Evolutionary conservation across 2,329 filamentous ascomycete species (phyloP).

Genomic region (Periconia macrospinosa): DNA sequence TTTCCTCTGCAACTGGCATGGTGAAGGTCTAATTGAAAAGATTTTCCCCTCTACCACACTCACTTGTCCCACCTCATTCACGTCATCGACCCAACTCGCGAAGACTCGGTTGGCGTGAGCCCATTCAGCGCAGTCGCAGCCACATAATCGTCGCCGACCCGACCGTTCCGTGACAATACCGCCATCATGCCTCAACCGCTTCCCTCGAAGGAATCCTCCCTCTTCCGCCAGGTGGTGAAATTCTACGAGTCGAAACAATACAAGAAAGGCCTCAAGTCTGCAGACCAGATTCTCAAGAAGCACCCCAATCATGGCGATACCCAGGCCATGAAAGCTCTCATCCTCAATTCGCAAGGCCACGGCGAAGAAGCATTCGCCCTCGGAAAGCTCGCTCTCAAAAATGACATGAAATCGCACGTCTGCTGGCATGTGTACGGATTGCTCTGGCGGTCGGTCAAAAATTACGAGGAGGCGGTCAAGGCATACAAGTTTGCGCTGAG

Average conservation of each 20-base stretch:
- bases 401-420: slow-evolving; percentile 98
- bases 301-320: slow-evolving; percentile 96
- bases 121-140: neutral
- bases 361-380: slow-evolving; percentile 91
- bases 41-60: slow-evolving; percentile 9
- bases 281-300: slow-evolving; percentile 95
- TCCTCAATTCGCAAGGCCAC: slow-evolving; percentile 90
- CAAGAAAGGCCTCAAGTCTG: slow-evolving; percentile 92
- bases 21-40: too few species aligned
- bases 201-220: slow-evolving; percentile 84
- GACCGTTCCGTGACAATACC: slow-evolving; percentile 8
- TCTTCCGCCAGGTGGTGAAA: slow-evolving; percentile 93
- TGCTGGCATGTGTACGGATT: slow-evolving; percentile 99
- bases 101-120: neutral
- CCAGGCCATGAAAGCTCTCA: slow-evolving; percentile 97
- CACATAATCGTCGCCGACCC: slow-evolving; percentile 4
- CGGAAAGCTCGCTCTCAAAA: slow-evolving; percentile 87
- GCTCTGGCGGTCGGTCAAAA: slow-evolving; percentile 90
- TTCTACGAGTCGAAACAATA: slow-evolving; percentile 99
- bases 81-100: neutral
- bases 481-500: slow-evolving; percentile 95
- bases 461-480: slow-evolving; percentile 98
- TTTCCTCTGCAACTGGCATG: neutral
- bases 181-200: slow-evolving; percentile 70
- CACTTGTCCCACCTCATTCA: neutral